Base-by-base conservation (phyloP, 176 grass and related monocot species). In the Cenchrus purpureus region DNA sequence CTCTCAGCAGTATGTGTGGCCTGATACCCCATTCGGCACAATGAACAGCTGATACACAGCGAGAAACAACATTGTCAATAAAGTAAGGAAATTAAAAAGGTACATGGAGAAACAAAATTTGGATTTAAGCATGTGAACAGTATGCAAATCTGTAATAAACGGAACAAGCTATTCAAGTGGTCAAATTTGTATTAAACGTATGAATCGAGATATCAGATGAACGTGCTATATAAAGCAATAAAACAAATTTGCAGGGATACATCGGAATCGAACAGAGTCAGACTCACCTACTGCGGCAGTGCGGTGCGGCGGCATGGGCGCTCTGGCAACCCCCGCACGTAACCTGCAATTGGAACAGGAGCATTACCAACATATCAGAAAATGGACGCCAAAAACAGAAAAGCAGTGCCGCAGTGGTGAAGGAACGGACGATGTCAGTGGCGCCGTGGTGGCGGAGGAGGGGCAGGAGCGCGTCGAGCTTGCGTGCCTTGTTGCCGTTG, bases 401-500 rank as follows among this genome's bases (percentile, higher is more conserved):
- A 40, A 40, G 37, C 37, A 40, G 37, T 40, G 37, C 42, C 20
- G 77, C 48, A 50, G 15, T 22, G 14, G 49, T 3, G 12, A 58
- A 28, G 52, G 68, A 20, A 49, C 79, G 40, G 43, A 88, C 90
- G 12, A 88, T 57, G 83, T 92, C 88, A 31, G 95, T 93, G 51
- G 89, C 82, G 17, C 89, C 74, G 58, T 57, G 61, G 42, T 28
- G 67, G 54, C 68, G 87, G 75, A 95, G 85, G 79, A 94, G 82
- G 37, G 93, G 96, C 50, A 95, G 87, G 34, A 98, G 85, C 37
- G 93, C 91, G 76, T 98, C 93, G 44, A 98, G 93, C 87, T 98
- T 98, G 37, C 91, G 93, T 52, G 96, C 87, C 91, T 98, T 98
- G 84, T 98, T 98, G 48, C 96, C 93, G 70, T 95, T 98, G 13